These are phyloP conservation scores for Starmerella khaoyaiensis DNA, from an alignment of 805 yeast species.

Conservation along the genomic window DNA sequence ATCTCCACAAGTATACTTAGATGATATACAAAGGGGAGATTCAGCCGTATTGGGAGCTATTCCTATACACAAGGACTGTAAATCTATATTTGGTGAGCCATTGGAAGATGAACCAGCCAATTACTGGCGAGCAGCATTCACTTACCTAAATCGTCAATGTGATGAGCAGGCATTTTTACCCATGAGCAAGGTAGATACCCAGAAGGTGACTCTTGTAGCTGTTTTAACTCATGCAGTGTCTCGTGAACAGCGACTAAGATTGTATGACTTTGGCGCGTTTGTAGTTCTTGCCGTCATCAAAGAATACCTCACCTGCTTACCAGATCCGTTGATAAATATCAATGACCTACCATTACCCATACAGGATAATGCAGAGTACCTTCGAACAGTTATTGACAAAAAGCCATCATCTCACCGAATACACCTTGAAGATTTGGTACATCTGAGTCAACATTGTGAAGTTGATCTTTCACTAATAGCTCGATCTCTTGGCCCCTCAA, in stretches of 20 bases:
- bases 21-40: conserved; percentile 39
- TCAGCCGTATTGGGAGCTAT: conserved; percentile 28
- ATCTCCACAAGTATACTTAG: conserved; percentile 58
- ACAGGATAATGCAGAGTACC: conserved; percentile 36
- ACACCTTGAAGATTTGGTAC: conserved; percentile 6
- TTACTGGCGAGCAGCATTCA: conserved; percentile 24
- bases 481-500: conserved; percentile 39
- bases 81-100: conserved; percentile 27
- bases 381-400: conserved; percentile 29
- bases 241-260: conserved; percentile 41
- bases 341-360: conserved; percentile 41
- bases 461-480: conserved; percentile 25
- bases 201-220: conserved; percentile 11
- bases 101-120: conserved; percentile 18
- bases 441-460: not conserved
- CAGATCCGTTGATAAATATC: conserved; percentile 42
- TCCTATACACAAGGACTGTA: conserved; percentile 34
- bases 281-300: conserved; percentile 36
- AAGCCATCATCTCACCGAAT: conserved; percentile 8
- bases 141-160: conserved; percentile 17
- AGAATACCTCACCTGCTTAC: conserved; percentile 39
- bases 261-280: conserved; percentile 45
- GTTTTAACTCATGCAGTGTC: conserved; percentile 25
- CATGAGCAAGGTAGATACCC: not conserved
- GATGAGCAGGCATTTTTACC: conserved; percentile 9